These are phyloP conservation scores for Cunninghamia lanceolata DNA, from an alignment of 75 land plant genomes.

Conservation along the genomic window DNA sequence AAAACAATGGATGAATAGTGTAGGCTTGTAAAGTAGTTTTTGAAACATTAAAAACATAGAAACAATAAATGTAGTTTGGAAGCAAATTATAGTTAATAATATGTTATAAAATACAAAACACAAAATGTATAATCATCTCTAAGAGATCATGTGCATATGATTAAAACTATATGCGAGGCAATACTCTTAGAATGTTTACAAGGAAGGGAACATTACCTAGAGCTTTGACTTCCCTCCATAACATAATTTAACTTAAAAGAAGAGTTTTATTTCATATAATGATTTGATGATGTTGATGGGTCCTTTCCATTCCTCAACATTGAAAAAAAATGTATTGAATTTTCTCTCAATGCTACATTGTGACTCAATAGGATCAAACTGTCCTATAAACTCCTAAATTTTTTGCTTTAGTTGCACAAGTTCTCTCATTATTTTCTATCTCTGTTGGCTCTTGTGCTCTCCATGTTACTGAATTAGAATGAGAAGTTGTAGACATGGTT, in stretches of 20 bases:
- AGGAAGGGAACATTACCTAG: too few relatives aligned
- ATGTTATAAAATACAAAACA: too few relatives aligned
- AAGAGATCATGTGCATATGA: too few relatives aligned
- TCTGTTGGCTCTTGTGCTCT: neutral
- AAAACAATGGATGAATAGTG: too few relatives aligned
- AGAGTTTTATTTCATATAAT: neutral
- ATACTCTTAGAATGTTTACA: too few relatives aligned
- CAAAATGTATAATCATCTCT: too few relatives aligned
- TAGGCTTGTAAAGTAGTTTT: too few relatives aligned
- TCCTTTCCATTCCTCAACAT: neutral
- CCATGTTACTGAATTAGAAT: neutral
- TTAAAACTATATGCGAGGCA: too few relatives aligned
- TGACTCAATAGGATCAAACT: conserved; percentile 1
- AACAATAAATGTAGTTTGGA: too few relatives aligned
- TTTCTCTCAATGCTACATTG: neutral
- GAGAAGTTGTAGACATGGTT: neutral
- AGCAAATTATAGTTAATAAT: too few relatives aligned
- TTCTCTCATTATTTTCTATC: neutral
- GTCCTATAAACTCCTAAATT: neutral
- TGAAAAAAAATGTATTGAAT: neutral
- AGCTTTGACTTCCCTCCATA: neutral
- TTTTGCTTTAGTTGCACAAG: conserved; percentile 2
- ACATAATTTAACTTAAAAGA: neutral
- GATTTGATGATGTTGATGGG: neutral
- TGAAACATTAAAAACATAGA: too few relatives aligned